Evolutionary conservation across 2,329 filamentous ascomycete genomes (phyloP).

Genomic region (Fusarium sulawesiense): DNA sequence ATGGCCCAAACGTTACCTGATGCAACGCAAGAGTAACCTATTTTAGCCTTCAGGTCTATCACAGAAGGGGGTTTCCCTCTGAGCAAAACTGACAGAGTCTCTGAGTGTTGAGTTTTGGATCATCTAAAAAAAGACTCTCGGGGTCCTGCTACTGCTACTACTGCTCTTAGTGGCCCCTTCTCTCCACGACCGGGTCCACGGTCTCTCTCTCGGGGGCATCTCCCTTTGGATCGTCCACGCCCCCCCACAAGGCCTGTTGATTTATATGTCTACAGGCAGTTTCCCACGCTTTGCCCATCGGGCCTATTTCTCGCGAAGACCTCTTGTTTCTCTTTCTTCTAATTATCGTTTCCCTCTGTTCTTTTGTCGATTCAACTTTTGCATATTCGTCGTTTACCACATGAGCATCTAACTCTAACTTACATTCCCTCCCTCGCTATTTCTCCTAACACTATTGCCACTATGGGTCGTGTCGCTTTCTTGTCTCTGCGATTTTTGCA

Average conservation of each 20-base stretch:
- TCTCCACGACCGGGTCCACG: slow-evolving; percentile 33
- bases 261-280: slow-evolving; percentile 43
- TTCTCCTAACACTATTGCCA: slow-evolving; percentile 17
- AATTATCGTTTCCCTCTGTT: not conserved
- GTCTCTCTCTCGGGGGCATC: slow-evolving; percentile 41
- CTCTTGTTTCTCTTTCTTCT: slow-evolving; percentile 15
- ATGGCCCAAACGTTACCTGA: slow-evolving; percentile 38
- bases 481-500: slow-evolving; percentile 41
- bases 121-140: slow-evolving; percentile 35
- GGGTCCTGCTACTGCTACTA: not conserved
- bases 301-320: slow-evolving; percentile 19
- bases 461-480: slow-evolving; percentile 36
- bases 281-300: slow-evolving; percentile 38
- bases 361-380: not conserved
- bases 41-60: not conserved
- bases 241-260: slow-evolving; percentile 37
- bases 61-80: not conserved
- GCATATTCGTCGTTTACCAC: slow-evolving; percentile 2
- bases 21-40: slow-evolving; percentile 7
- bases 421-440: slow-evolving; percentile 4
- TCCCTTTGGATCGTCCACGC: slow-evolving; percentile 41
- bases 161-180: slow-evolving; percentile 28
- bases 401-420: not conserved
- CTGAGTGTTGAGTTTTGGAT: slow-evolving; percentile 23
- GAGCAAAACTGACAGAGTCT: not conserved